These are phyloP conservation scores for Solanum appendiculatum DNA, from an alignment of 257 asterid genomes.

Conservation along the genomic window DNA sequence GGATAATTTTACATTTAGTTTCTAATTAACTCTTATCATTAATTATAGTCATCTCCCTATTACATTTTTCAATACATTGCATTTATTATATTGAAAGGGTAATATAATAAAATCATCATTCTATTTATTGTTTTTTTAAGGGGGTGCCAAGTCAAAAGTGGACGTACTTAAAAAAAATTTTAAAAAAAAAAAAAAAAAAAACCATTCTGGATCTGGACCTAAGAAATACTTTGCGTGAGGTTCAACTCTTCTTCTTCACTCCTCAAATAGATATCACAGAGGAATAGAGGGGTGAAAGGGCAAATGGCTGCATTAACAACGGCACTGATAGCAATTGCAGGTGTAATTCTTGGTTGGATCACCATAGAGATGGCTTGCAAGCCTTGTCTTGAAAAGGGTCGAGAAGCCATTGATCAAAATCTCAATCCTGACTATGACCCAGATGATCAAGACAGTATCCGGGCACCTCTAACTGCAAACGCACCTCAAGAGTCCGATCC, in stretches of 20 bases:
- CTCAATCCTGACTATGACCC: constrained; percentile 94
- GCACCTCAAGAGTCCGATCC: constrained; percentile 3
- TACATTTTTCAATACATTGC: no score
- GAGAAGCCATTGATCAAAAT: constrained; percentile 78
- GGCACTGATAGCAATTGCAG: constrained; percentile 74
- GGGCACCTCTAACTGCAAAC: constrained; percentile 48
- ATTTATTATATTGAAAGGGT: no score
- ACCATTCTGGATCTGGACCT: background rate
- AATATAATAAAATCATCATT: no score
- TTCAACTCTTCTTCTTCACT: background rate
- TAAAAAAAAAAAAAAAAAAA: background rate
- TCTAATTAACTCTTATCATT: no score
- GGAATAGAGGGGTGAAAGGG: no score
- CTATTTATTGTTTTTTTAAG: no score
- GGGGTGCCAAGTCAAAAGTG: no score
- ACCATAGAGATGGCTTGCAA: constrained; percentile 89
- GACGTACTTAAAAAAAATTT: no score
- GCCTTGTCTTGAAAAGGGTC: constrained; percentile 88
- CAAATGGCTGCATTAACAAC: constrained; percentile 68
- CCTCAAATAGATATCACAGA: no score
- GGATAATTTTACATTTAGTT: no score
- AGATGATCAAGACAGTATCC: constrained; percentile 27
- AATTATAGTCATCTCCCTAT: no score
- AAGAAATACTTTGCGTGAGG: background rate
- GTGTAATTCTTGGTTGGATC: constrained; percentile 73